These are phyloP conservation scores for Plasmodium coatneyi DNA, from an alignment of 169 alveolate species.

Conservation along the genomic window DNA sequence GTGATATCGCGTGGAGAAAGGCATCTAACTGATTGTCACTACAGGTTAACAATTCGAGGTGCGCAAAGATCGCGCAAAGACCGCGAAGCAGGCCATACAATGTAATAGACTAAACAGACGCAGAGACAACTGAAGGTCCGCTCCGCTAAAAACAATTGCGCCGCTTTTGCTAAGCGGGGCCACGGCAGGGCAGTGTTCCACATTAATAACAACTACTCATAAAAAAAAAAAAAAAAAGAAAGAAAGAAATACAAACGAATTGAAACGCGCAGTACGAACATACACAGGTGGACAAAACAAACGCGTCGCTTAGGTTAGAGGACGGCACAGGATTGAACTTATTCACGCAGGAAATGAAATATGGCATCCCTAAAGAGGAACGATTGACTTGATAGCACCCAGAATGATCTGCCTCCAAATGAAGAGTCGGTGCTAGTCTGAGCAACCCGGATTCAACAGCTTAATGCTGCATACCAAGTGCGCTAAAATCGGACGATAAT, in stretches of 20 bases:
- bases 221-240: conserved; percentile 10
- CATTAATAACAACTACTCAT: not conserved
- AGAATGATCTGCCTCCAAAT: not conserved
- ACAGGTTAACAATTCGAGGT: not conserved
- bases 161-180: not conserved
- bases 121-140: conserved; percentile 8
- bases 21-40: not conserved
- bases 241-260: not conserved
- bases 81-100: not conserved
- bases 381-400: not conserved
- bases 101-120: not conserved
- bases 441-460: not conserved
- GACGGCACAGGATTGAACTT: not conserved
- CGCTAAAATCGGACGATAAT: conserved; percentile 29
- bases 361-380: not conserved
- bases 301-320: not conserved
- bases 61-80: not conserved
- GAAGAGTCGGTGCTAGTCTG: not conserved
- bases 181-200: not conserved
- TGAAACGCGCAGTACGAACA: not conserved
- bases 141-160: not conserved
- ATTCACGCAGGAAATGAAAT: not conserved
- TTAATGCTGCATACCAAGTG: not conserved
- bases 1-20: not conserved
- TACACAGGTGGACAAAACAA: not conserved